A percentile compares a stretch with the other conserved stretches of the same genome.
phyloP scores from a whole-genome alignment of 805 yeast genomes.

The Metschnikowia baotianmanensis region DNA sequence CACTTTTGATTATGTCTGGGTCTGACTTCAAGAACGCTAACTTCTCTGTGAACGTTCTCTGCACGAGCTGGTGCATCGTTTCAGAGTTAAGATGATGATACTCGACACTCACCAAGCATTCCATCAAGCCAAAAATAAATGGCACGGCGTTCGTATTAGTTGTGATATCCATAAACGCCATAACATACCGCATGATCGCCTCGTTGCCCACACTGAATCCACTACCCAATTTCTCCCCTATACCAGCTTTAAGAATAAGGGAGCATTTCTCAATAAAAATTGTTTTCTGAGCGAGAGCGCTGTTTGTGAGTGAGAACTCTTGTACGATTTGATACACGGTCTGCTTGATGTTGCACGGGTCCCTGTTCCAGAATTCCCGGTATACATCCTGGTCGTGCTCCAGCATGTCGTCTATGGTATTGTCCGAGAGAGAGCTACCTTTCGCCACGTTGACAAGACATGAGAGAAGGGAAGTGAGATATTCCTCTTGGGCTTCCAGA shows the following conservation, averaged over 20 bases:
- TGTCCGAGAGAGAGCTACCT: slow-evolving; percentile 62
- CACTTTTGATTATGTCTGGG: slow-evolving; percentile 56
- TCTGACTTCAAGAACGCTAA: slow-evolving; percentile 43
- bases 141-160: slow-evolving; percentile 36
- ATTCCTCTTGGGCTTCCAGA: slow-evolving; percentile 37
- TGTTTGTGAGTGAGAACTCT: slow-evolving; percentile 40
- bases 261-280: slow-evolving; percentile 63
- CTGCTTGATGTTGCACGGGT: slow-evolving; percentile 45
- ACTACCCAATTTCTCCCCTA: slow-evolving; percentile 60
- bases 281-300: slow-evolving; percentile 39
- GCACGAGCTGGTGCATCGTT: slow-evolving; percentile 35
- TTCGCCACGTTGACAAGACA: slow-evolving; percentile 72
- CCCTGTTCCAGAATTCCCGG: slow-evolving; percentile 46
- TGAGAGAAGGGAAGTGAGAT: slow-evolving; percentile 53
- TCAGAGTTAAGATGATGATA: slow-evolving; percentile 28
- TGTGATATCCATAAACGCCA: slow-evolving; percentile 13
- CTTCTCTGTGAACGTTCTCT: slow-evolving; percentile 36
- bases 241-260: slow-evolving; percentile 58
- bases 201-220: slow-evolving; percentile 54
- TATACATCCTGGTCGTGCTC: slow-evolving; percentile 27
- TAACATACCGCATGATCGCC: slow-evolving; percentile 8
- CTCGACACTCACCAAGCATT: slow-evolving; percentile 41
- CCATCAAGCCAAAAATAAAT: slow-evolving; percentile 43
- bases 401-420: slow-evolving; percentile 37
- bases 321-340: slow-evolving; percentile 41